phyloP scores from a whole-genome alignment of 805 yeast species.

The Kregervanrija delftensis region DNA sequence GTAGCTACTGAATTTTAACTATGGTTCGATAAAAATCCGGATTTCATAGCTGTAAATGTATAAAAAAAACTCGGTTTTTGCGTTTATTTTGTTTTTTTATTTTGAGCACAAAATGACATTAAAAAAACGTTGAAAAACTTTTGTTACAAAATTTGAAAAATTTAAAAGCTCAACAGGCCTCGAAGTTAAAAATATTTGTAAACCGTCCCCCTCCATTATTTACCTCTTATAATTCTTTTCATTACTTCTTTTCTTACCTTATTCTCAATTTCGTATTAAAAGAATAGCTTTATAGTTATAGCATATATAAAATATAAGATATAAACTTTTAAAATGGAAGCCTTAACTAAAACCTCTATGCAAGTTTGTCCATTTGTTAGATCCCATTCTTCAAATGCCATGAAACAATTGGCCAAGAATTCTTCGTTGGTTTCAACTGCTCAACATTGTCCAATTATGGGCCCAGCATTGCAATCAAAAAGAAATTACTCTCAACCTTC shows the following conservation, averaged over 20 bases:
- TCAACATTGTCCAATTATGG: constrained; percentile 83
- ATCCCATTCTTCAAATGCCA: constrained; percentile 48
- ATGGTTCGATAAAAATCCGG: too few species aligned
- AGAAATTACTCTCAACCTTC: constrained; percentile 43
- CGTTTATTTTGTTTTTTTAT: too few species aligned
- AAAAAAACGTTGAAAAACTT: too few species aligned
- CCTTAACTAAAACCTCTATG: constrained; percentile 68
- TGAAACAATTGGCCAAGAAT: constrained; percentile 47
- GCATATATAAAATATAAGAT: background rate
- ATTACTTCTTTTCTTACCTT: background rate
- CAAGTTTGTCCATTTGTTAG: constrained; percentile 77
- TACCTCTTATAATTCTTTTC: background rate
- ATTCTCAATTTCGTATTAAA: background rate
- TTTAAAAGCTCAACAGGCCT: too few species aligned
- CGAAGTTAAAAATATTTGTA: background rate
- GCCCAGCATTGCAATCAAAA: constrained; percentile 52
- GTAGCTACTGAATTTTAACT: too few species aligned
- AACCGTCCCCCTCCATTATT: background rate
- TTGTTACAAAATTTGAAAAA: too few species aligned
- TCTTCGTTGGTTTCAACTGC: constrained; percentile 52
- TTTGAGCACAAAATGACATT: too few species aligned
- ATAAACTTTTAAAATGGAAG: constrained; percentile 50
- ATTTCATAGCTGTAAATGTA: too few species aligned
- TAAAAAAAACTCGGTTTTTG: too few species aligned
- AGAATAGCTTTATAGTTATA: background rate